Conservation (phyloP, 108 stramenopile species). For the Epithemia pelagica region DNA sequence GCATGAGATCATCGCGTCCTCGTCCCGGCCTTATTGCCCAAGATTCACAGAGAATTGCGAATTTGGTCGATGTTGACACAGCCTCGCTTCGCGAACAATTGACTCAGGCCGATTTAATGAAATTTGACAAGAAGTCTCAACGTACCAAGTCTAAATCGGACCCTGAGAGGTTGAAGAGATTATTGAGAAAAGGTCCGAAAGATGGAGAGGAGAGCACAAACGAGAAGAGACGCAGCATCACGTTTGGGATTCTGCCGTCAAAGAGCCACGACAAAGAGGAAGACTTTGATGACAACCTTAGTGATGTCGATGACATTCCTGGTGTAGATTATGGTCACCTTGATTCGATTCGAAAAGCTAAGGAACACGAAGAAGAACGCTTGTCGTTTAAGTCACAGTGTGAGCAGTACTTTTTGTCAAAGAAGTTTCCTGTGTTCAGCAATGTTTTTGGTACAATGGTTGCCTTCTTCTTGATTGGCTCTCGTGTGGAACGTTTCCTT, state of each 20-base stretch:
- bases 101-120: background rate
- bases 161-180: no score
- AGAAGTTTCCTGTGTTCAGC: constrained; percentile 24
- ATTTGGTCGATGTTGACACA: constrained; percentile 16
- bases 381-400: no score
- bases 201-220: no score
- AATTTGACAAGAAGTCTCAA: no score
- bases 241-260: no score
- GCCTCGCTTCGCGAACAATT: background rate
- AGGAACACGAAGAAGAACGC: background rate
- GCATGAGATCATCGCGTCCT: background rate
- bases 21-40: no score
- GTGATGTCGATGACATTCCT: constrained; percentile 17
- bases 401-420: constrained; percentile 28
- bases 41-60: no score
- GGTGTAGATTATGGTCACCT: constrained; percentile 7
- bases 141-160: no score
- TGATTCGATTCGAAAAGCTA: constrained; percentile 4
- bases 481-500: constrained; percentile 39
- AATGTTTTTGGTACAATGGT: constrained; percentile 49
- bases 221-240: no score
- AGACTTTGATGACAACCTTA: constrained; percentile 6
- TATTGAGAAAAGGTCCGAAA: no score
- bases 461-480: constrained; percentile 43
- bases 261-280: no score